These are phyloP conservation scores for Quercus lobata DNA, from an alignment of 331 rosid genomes.

Conservation along the genomic window DNA sequence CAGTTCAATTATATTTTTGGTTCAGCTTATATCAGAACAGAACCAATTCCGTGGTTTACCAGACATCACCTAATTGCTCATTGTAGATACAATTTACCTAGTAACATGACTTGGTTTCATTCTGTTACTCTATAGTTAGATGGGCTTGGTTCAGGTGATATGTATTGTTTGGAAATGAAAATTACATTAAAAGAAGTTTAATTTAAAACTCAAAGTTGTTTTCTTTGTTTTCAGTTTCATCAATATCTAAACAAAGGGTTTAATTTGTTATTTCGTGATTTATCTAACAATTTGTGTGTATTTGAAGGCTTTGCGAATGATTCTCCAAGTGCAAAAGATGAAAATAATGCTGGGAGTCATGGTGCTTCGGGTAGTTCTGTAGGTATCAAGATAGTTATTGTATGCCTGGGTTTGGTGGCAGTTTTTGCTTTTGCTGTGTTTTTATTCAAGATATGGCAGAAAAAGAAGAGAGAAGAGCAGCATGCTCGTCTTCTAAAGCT, in stretches of 20 bases:
- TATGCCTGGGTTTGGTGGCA: constrained; percentile 42
- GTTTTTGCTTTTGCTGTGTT: constrained; percentile 43
- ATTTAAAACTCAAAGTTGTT: background rate
- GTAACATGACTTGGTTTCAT: background rate
- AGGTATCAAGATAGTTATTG: constrained; percentile 45
- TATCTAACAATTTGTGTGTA: background rate
- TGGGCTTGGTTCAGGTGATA: background rate
- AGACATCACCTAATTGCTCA: background rate
- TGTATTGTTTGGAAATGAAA: background rate
- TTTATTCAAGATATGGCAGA: constrained; percentile 73
- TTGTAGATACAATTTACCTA: background rate
- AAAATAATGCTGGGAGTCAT: constrained; percentile 26
- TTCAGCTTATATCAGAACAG: too few relatives aligned
- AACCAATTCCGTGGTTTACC: too few relatives aligned
- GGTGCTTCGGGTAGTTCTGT: constrained; percentile 32
- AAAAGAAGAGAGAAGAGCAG: constrained; percentile 79
- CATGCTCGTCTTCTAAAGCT: constrained; percentile 88
- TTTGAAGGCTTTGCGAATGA: constrained; percentile 45
- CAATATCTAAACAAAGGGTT: too few relatives aligned
- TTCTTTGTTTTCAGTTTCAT: background rate
- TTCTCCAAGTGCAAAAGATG: constrained; percentile 32
- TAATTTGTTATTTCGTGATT: constrained; percentile 6
- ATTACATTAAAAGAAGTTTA: background rate
- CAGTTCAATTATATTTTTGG: too few relatives aligned
- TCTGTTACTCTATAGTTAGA: background rate